phyloP scores from a whole-genome alignment of 1,139 yeast species.

The Blastobotrys petasosporus region DNA sequence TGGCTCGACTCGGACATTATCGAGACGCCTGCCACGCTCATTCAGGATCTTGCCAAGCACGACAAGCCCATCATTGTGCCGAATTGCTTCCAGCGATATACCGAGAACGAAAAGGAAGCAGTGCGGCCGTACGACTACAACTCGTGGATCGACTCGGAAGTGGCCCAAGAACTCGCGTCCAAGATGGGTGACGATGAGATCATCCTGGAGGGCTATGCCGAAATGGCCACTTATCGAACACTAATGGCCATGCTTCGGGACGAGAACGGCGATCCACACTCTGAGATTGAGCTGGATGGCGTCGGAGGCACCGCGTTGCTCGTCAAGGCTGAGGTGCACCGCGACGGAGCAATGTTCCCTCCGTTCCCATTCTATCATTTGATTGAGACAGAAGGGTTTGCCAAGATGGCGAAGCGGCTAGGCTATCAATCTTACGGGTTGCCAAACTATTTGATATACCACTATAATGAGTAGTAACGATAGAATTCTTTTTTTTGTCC shows the following conservation, averaged over 20 bases:
- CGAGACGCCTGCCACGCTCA: conserved; percentile 73
- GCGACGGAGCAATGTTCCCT: conserved; percentile 99
- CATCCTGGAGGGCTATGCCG: conserved; percentile 82
- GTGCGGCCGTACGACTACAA: conserved; percentile 91
- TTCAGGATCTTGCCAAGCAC: conserved; percentile 84
- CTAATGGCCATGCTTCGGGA: conserved; percentile 87
- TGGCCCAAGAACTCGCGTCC: conserved; percentile 69
- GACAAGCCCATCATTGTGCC: conserved; percentile 86
- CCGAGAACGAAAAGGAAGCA: conserved; percentile 50
- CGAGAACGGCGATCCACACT: conserved; percentile 50
- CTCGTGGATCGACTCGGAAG: conserved; percentile 93
- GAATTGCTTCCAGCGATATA: conserved; percentile 81
- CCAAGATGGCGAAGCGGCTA: conserved; percentile 92
- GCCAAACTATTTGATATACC: conserved; percentile 91
- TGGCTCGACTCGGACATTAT: conserved; percentile 95
- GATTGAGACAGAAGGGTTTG: conserved; percentile 97
- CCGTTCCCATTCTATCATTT: conserved; percentile 94
- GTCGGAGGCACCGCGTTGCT: conserved; percentile 94
- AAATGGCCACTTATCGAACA: conserved; percentile 91
- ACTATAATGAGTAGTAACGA: conserved; percentile 32
- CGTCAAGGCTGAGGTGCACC: conserved; percentile 94
- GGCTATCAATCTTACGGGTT: conserved; percentile 89
- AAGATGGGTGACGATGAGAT: conserved; percentile 80
- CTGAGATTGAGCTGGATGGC: conserved; percentile 78
- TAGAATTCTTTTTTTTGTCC: too few species aligned